Conservation (phyloP, 257 asterid genomes). For the Lithospermum erythrorhizon region DNA sequence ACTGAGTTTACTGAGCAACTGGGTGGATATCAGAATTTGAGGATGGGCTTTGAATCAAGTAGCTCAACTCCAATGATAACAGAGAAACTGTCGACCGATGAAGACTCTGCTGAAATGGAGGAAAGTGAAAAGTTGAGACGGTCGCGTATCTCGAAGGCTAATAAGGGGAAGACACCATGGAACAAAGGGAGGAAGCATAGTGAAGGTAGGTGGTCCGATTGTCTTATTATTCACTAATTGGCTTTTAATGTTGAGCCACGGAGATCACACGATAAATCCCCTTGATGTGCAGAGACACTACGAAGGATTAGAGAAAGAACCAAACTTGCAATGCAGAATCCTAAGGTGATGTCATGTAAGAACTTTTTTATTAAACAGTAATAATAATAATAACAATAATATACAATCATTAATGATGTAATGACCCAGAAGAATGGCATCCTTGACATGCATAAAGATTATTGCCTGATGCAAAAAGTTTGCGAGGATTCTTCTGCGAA, state of each 20-base stretch:
- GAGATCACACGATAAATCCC: background rate
- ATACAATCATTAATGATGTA: background rate
- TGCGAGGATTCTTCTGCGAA: background rate
- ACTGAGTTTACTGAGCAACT: conserved; percentile 22
- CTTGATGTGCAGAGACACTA: conserved; percentile 57
- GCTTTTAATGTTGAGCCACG: conserved; percentile 6
- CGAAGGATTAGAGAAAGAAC: conserved; percentile 77
- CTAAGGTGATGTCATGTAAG: conserved; percentile 99
- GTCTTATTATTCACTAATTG: background rate
- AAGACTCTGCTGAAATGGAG: conserved; percentile 36
- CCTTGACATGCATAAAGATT: background rate
- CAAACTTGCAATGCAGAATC: conserved; percentile 91
- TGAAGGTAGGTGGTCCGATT: conserved; percentile 42
- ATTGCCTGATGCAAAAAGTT: background rate
- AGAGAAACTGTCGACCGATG: conserved; percentile 32
- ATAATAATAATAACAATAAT: conserved; percentile 1
- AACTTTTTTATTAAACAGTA: conserved; percentile 14
- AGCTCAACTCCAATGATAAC: conserved; percentile 16
- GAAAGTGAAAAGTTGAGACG: conserved; percentile 79
- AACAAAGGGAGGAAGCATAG: conserved; percentile 89
- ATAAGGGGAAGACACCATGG: conserved; percentile 94
- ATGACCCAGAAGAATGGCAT: conserved; percentile 8
- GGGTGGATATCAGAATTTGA: conserved; percentile 22
- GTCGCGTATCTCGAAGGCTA: conserved; percentile 86
- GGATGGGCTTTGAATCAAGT: conserved; percentile 32